These are phyloP conservation scores for Tephrocybe sp. DNA, from an alignment of 768 basidiomycete genomes.

Conservation along the genomic window DNA sequence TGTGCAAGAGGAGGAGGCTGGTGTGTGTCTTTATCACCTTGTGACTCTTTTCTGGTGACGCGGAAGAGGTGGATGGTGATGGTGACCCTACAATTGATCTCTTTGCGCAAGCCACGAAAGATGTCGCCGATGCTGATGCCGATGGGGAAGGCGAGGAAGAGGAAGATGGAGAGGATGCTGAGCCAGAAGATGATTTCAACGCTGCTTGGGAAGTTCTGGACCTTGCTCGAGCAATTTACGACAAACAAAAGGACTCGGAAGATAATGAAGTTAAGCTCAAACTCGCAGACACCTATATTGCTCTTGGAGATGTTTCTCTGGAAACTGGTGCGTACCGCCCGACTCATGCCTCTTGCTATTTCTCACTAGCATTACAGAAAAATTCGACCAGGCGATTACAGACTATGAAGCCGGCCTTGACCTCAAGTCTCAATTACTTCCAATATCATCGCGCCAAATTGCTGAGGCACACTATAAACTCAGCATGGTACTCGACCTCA, in stretches of 20 bases:
- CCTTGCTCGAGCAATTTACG: conserved; percentile 84
- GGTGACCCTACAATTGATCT: conserved; percentile 61
- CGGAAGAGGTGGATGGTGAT: conserved; percentile 55
- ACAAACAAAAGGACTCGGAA: conserved; percentile 54
- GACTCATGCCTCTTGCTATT: neutral
- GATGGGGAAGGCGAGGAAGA: conserved; percentile 52
- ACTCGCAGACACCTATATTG: conserved; percentile 87
- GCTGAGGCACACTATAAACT: conserved; percentile 95
- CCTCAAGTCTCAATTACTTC: conserved; percentile 73
- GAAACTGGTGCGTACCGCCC: conserved; percentile 76
- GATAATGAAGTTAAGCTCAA: conserved; percentile 70
- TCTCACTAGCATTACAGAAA: conserved; percentile 54
- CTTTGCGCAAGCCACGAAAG: conserved; percentile 56
- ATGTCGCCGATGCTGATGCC: conserved; percentile 43
- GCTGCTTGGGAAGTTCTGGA: conserved; percentile 99
- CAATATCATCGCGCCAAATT: conserved; percentile 88
- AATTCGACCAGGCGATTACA: conserved; percentile 90
- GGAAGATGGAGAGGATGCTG: conserved; percentile 67
- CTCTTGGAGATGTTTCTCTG: conserved; percentile 93
- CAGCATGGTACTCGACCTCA: conserved; percentile 90
- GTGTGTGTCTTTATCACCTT: conserved; percentile 24
- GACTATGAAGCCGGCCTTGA: conserved; percentile 81
- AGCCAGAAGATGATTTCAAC: conserved; percentile 96
- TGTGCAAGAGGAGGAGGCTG: conserved; percentile 40
- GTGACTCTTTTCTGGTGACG: conserved; percentile 77